Percentiles rank a stretch among this genome's conserved stretches.
These are phyloP conservation scores for Leccinum subtestaceum DNA, from an alignment of 768 basidiomycete species.

Conservation along the genomic window DNA sequence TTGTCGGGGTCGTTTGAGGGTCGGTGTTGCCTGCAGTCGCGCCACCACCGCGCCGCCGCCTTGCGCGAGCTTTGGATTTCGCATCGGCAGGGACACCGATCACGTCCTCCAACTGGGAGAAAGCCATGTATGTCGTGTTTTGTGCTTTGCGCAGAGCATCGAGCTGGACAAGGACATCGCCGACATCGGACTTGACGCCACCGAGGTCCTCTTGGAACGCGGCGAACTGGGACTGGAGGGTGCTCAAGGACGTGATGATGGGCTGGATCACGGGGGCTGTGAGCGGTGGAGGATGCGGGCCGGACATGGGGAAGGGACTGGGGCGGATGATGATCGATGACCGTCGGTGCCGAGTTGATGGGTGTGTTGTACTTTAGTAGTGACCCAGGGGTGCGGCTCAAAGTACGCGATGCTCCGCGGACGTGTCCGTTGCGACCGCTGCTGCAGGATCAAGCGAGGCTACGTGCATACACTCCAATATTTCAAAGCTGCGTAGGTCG, in stretches of 20 bases:
- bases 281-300: background rate
- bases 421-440: background rate
- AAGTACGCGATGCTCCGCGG: background rate
- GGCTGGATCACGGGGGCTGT: background rate
- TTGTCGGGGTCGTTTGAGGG: background rate
- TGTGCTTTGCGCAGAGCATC: constrained; percentile 14
- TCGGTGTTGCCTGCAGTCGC: background rate
- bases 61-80: background rate
- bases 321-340: background rate
- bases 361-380: background rate
- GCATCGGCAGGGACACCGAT: constrained; percentile 9
- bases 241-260: background rate
- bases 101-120: constrained; percentile 13
- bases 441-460: background rate
- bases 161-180: constrained; percentile 17
- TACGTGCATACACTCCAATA: background rate
- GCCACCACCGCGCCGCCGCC: background rate
- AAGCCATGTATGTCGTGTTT: constrained; percentile 3
- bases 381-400: background rate
- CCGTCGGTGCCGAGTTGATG: background rate
- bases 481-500: background rate
- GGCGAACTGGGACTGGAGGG: constrained; percentile 17
- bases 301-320: background rate
- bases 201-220: constrained; percentile 10
- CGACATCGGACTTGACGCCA: constrained; percentile 12